Base-by-base conservation (phyloP, 2,329 filamentous ascomycete genomes). In the Elsinoe fawcettii region DNA sequence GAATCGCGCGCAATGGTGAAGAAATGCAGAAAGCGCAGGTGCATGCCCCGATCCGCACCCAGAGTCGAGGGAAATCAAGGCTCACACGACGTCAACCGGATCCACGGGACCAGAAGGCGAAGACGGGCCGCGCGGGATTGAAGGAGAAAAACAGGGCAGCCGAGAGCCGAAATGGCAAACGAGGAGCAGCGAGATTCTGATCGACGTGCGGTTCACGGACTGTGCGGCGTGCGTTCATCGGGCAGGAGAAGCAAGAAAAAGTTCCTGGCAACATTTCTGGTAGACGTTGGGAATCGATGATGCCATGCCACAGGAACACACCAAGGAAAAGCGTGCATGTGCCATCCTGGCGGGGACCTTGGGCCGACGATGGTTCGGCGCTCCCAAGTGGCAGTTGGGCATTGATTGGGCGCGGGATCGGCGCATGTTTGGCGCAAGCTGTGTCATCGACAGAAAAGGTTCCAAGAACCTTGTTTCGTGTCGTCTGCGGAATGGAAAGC, bases 21-120 rank as follows among this genome's bases (percentile, higher is more conserved):
- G n/a, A n/a, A n/a, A n/a, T n/a, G n/a, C n/a, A n/a, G n/a, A n/a
- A n/a, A n/a, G n/a, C n/a, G n/a, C n/a, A n/a, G n/a, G n/a, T n/a
- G n/a, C n/a, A n/a, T n/a, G n/a, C n/a, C n/a, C 41, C 41, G 46
- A 51, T 34, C 46, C 25, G 32, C 46, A 16, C 18, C 20, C 18
- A 18, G 12, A 25, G 23, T 46, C 41, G 14, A 46, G 16, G 20
- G 8, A 14, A 46, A 23, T 25, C 41, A 23, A 16, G 46, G 46
- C 46, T 51, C 46, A 8, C 14, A 34, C 46, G 46, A 51, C 46
- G 46, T 51, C 46, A 51, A 51, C 46, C 46, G 46, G 46, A 51
- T 51, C 46, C 46, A 51, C 27, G 46, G 46, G 46, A 51, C 46
- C 46, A 47, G 34, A 12, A 22, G 27, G 9, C 22, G 18, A 9